These are phyloP conservation scores for Parastagonospora nodorum DNA, from an alignment of 2,329 filamentous ascomycete genomes.

Conservation along the genomic window DNA sequence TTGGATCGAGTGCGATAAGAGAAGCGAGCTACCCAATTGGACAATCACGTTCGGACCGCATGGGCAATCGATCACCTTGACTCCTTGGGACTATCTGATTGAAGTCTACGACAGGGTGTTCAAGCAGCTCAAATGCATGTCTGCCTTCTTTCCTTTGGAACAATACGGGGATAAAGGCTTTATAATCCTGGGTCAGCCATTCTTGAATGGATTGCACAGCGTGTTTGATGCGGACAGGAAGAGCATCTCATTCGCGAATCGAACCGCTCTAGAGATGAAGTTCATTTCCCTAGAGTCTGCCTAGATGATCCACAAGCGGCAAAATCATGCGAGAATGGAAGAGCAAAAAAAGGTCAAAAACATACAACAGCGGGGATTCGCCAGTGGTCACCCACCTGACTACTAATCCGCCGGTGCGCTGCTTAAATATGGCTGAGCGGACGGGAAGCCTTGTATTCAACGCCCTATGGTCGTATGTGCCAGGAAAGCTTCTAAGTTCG, in stretches of 20 bases:
- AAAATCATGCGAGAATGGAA: no score
- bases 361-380: no score
- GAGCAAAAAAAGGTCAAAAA: no score
- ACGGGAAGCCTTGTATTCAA: no score
- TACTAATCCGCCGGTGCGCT: no score
- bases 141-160: background rate
- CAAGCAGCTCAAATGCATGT: conserved; percentile 8
- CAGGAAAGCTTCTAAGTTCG: no score
- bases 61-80: conserved; percentile 7
- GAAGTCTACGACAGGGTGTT: conserved; percentile 5
- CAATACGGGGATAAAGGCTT: conserved; percentile 4
- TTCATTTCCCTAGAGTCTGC: no score
- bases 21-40: conserved; percentile 4
- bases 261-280: background rate
- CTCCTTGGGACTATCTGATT: conserved; percentile 12
- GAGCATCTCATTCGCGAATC: conserved; percentile 7
- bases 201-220: conserved; percentile 10
- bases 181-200: conserved; percentile 7
- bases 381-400: no score
- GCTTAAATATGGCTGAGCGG: no score
- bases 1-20: conserved; percentile 6
- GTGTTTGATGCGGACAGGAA: conserved; percentile 12
- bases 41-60: conserved; percentile 5
- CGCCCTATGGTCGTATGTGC: no score
- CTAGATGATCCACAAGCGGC: no score